These are phyloP conservation scores for Symbiotaphrina buchneri DNA, from an alignment of 495 filamentous ascomycete genomes.

Conservation along the genomic window DNA sequence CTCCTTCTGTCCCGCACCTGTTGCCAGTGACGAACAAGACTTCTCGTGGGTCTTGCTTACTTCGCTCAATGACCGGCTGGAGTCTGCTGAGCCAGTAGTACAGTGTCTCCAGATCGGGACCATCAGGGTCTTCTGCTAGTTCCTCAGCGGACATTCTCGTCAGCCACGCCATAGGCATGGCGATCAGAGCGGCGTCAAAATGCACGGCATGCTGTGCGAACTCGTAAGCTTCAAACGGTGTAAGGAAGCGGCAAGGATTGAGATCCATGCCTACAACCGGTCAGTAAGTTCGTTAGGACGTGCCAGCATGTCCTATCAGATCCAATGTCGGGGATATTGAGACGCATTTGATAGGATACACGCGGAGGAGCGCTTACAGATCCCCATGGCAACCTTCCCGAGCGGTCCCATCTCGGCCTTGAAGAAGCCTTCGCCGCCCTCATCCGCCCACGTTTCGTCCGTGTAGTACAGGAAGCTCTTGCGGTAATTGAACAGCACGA, in stretches of 20 bases:
- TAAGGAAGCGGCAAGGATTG: constrained; percentile 60
- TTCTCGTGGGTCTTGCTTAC: constrained; percentile 24
- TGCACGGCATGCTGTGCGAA: constrained; percentile 63
- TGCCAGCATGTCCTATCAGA: not conserved
- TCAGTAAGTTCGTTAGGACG: constrained; percentile 3
- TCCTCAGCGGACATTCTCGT: constrained; percentile 26
- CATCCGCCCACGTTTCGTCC: constrained; percentile 75
- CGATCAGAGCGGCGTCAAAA: constrained; percentile 41
- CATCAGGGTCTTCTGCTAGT: constrained; percentile 16
- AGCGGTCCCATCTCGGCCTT: constrained; percentile 20
- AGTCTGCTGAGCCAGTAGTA: constrained; percentile 80
- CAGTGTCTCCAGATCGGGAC: constrained; percentile 62
- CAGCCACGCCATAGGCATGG: constrained; percentile 81
- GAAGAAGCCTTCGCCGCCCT: constrained; percentile 43
- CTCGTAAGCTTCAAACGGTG: constrained; percentile 61
- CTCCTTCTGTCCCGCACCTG: constrained; percentile 46
- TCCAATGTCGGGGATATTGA: constrained; percentile 4
- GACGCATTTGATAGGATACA: not conserved
- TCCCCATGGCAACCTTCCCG: constrained; percentile 21
- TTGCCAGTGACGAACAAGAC: constrained; percentile 71
- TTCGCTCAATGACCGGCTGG: constrained; percentile 39
- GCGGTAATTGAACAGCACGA: constrained; percentile 61
- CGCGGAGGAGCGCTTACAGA: constrained; percentile 4
- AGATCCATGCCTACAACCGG: constrained; percentile 35
- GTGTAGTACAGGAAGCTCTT: constrained; percentile 82